Evolutionary conservation across 176 grass and related monocot genomes (phyloP).

Genomic region (Oryza meridionalis): DNA sequence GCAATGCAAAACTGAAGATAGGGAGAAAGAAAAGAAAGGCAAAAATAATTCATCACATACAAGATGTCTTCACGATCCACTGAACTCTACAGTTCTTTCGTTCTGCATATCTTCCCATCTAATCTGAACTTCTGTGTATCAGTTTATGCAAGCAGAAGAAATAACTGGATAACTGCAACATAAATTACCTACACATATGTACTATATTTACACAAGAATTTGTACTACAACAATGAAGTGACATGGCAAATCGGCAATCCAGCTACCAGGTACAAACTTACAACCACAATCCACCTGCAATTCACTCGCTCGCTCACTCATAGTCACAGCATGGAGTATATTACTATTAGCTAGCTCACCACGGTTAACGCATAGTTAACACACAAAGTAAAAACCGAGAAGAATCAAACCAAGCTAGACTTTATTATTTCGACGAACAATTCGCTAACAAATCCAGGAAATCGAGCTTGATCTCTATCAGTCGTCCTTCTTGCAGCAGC

Average conservation of each 20-base stretch:
- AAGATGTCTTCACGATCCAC: neutral
- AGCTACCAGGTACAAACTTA: slow-evolving; percentile 1
- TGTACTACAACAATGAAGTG: neutral
- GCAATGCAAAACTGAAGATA: no score
- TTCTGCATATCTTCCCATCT: neutral
- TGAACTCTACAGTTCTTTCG: neutral
- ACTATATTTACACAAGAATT: slow-evolving; percentile 3
- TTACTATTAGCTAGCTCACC: neutral
- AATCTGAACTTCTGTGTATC: neutral
- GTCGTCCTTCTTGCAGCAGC: slow-evolving; percentile 57
- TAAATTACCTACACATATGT: neutral
- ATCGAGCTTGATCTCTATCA: slow-evolving; percentile 8
- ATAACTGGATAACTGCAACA: neutral
- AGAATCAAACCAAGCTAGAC: neutral
- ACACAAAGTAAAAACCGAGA: neutral
- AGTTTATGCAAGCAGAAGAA: neutral
- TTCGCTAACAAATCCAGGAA: neutral
- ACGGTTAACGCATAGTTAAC: slow-evolving; percentile 33
- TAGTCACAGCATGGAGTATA: neutral
- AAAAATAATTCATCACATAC: neutral
- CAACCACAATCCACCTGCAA: slow-evolving; percentile 6
- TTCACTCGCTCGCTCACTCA: neutral
- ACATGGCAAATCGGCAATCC: neutral
- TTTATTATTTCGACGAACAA: slow-evolving; percentile 42
- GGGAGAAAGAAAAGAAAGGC: no score